These are phyloP conservation scores for Ballota nigra DNA, from an alignment of 257 asterid species.

Conservation along the genomic window DNA sequence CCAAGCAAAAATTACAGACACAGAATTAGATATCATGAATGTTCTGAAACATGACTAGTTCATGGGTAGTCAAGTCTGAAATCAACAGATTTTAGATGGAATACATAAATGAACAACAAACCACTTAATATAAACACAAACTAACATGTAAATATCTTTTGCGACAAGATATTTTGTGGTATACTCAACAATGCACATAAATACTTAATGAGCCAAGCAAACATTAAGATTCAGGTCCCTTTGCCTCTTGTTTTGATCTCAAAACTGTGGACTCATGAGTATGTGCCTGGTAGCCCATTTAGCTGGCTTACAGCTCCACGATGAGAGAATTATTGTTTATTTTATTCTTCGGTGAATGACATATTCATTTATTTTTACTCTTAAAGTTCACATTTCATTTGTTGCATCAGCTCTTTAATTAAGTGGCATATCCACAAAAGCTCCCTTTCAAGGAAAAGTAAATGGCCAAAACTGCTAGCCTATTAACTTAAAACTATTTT, in stretches of 20 bases:
- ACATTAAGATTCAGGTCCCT: constrained; percentile 4
- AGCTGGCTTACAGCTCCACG: constrained; percentile 6
- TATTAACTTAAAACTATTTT: not conserved
- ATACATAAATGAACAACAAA: not conserved
- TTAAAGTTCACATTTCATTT: not conserved
- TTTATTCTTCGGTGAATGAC: not conserved
- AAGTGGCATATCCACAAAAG: not conserved
- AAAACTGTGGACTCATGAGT: constrained; percentile 3
- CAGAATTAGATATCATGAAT: not conserved
- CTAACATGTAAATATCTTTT: not conserved
- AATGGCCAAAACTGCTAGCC: not conserved
- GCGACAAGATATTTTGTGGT: not conserved
- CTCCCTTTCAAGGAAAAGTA: not conserved
- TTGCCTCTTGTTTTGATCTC: not conserved
- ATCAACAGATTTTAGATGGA: not conserved
- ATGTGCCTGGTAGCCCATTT: not conserved
- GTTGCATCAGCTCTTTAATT: constrained; percentile 11
- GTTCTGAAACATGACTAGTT: constrained; percentile 5
- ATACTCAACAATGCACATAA: not conserved
- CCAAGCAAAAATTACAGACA: constrained; percentile 4
- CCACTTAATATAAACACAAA: constrained; percentile 11
- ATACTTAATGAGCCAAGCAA: constrained; percentile 4
- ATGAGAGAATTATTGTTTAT: not conserved
- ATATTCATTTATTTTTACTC: constrained; percentile 9
- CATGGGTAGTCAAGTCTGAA: not conserved